Conservation (phyloP, 306 rosid species). For the Sindora glabra region DNA sequence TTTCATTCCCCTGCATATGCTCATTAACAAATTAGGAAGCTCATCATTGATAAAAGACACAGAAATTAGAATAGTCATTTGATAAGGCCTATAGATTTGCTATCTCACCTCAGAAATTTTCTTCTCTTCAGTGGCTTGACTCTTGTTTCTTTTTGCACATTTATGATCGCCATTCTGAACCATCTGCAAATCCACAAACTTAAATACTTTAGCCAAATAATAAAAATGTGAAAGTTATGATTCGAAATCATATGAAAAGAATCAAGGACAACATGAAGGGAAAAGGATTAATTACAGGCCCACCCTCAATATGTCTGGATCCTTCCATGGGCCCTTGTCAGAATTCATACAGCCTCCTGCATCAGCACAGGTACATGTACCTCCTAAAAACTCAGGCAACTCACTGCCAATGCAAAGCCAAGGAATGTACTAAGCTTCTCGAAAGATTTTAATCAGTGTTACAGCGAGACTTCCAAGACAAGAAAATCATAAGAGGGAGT, state of each 20-base stretch:
- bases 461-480: not conserved
- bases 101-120: constrained; percentile 30
- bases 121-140: constrained; percentile 28
- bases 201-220: not conserved
- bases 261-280: not conserved
- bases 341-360: constrained; percentile 87
- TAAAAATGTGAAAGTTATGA: not conserved
- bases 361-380: constrained; percentile 74
- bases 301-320: constrained; percentile 52
- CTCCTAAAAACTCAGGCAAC: constrained; percentile 86
- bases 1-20: constrained; percentile 21
- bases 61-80: constrained; percentile 24
- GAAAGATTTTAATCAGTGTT: not conserved
- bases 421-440: not conserved
- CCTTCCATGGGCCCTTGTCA: constrained; percentile 95
- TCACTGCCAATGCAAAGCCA: constrained; percentile 47
- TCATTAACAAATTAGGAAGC: not conserved
- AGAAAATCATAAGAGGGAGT: not conserved
- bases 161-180: constrained; percentile 71
- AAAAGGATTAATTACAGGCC: not conserved
- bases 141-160: constrained; percentile 34
- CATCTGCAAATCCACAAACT: constrained; percentile 49
- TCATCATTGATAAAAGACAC: constrained; percentile 8
- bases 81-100: constrained; percentile 20
- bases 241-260: not conserved